Evolutionary conservation across 805 yeast species (phyloP).

Genomic region (Pichia kluyveri): DNA sequence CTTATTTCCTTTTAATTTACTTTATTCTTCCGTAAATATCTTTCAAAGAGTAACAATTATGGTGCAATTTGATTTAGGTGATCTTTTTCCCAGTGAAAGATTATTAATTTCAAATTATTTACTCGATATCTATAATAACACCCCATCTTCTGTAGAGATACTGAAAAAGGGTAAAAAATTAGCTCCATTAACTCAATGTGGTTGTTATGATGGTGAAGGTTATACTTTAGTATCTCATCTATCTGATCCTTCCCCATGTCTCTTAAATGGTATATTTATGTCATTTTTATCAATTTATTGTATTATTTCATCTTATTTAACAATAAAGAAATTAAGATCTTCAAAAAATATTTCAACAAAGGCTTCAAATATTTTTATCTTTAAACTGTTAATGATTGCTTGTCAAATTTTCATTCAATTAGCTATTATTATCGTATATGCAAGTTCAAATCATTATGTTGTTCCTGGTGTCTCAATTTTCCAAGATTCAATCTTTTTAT

Average conservation of each 20-base stretch:
- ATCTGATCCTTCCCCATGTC: constrained; percentile 44
- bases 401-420: constrained; percentile 32
- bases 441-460: constrained; percentile 9
- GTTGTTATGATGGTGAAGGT: constrained; percentile 36
- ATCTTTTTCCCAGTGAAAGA: background rate
- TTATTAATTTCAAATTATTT: background rate
- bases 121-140: background rate
- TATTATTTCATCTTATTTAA: constrained; percentile 30
- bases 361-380: constrained; percentile 31
- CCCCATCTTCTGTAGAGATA: background rate
- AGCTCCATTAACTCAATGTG: constrained; percentile 10
- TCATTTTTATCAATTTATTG: constrained; percentile 29
- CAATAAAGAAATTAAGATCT: constrained; percentile 27
- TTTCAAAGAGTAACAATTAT: background rate
- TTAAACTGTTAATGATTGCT: constrained; percentile 32
- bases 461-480: constrained; percentile 17
- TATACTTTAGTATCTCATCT: constrained; percentile 31
- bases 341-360: constrained; percentile 23
- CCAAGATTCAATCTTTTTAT: constrained; percentile 22
- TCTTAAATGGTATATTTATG: constrained; percentile 36
- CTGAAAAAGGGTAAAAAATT: background rate
- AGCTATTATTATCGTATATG: constrained; percentile 12
- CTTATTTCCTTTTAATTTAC: no score
- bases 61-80: constrained; percentile 1
- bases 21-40: no score